Base-by-base conservation (phyloP, 2,329 filamentous ascomycete species). In the Pseudocercospora musae region DNA sequence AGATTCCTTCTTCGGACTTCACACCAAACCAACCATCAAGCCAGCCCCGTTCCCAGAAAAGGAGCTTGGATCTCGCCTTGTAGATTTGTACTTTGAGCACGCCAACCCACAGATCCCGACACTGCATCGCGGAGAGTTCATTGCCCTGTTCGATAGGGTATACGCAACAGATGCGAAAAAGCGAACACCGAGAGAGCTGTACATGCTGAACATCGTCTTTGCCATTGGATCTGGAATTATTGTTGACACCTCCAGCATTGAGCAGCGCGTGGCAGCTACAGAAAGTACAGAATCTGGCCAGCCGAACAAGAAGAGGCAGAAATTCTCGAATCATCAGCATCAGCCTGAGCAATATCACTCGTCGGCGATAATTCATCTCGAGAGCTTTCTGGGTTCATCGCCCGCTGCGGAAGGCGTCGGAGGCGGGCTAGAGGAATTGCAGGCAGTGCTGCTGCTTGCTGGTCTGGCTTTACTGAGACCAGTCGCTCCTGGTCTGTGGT, bases 321-420 rank as follows among this genome's bases (percentile, higher is more conserved):
- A 76, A 79, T 79, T 71, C 70, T 63, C 66, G 75, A 85, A 73
- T 76, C 84, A 73, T 56, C 71, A 74, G 40, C 82, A 84, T 67
- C 92, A 96, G 74, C 93, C 94, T 0, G 95, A 98, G 74, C 92
- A 96, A 75, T 98, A 98, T 74, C 94, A 98, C 76, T 93, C 95
- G 1, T 95, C 92, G 59, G 94, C 94, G 15, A 96, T 97, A 68
- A 86, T 96, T 18, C 92, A 98, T 73, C 82, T 98, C 6, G 94
- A 97, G 74, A 87, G 89, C 7, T 96, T 95, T 72, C 81, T 97
- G 15, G 81, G 82, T 0, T 89, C 89, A 58, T 89, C 83, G 25
- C 82, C 85, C 29, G 78, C 83, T 5, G 77, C 80, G 7, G 85
- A 88, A 70, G 85, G 89, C 27, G 92, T 91, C 67, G 90, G 90